These are phyloP conservation scores for Parmelia sp. DNA, from an alignment of 495 filamentous ascomycete genomes.

Conservation along the genomic window DNA sequence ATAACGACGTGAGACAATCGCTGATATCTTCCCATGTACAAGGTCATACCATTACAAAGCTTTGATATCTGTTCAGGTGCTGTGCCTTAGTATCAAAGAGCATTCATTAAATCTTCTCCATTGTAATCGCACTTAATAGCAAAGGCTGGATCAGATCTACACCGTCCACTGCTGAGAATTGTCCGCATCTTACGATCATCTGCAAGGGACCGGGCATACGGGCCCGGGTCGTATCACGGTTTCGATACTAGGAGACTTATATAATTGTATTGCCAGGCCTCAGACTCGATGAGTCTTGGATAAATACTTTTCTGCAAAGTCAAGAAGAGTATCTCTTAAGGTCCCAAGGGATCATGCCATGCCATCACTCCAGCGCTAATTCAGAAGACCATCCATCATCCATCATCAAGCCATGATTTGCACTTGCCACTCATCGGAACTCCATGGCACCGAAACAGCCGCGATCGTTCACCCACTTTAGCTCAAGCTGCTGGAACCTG, in stretches of 20 bases:
- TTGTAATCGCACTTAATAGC: background rate
- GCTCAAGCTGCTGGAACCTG: slow-evolving; percentile 87
- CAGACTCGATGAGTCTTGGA: background rate
- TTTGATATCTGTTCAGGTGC: background rate
- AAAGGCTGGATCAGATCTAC: background rate
- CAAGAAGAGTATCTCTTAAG: background rate
- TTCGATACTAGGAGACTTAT: background rate
- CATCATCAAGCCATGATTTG: slow-evolving; percentile 11
- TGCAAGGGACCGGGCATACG: too few species aligned
- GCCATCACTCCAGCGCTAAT: slow-evolving; percentile 21
- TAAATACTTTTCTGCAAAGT: background rate
- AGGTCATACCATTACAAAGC: too few species aligned
- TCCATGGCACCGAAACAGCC: slow-evolving; percentile 87
- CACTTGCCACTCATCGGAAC: slow-evolving; percentile 62
- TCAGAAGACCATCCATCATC: slow-evolving; percentile 10
- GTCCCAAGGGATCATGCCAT: background rate
- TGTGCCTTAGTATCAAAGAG: background rate
- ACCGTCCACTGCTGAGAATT: too few species aligned
- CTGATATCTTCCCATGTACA: too few species aligned
- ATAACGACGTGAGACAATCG: too few species aligned
- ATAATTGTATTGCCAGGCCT: slow-evolving; percentile 1
- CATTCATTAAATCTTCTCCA: background rate
- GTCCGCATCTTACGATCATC: too few species aligned
- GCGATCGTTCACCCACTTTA: slow-evolving; percentile 76
- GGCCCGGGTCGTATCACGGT: background rate